Percentiles rank a stretch among this genome's conserved stretches.
Evolutionary conservation across 305 asterid species (phyloP).

Genomic region (Solanum hybrid): DNA sequence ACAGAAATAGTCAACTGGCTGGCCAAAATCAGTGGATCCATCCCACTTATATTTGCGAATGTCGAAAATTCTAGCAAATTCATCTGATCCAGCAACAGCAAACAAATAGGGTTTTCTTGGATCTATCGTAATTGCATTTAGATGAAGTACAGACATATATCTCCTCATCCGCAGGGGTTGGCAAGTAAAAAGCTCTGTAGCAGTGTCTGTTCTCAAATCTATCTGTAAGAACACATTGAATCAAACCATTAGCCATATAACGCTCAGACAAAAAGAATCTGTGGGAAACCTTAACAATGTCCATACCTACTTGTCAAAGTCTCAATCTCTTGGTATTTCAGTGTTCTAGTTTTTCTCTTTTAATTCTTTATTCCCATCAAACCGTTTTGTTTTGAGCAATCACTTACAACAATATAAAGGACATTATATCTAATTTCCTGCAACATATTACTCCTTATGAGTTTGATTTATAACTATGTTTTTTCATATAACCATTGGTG

Average conservation of each 20-base stretch:
- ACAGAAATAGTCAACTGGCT: conserved; percentile 69
- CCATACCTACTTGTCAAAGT: neutral
- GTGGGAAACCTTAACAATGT: neutral
- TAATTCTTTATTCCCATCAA: neutral
- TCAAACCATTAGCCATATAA: conserved; percentile 7
- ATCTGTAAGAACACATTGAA: conserved; percentile 33
- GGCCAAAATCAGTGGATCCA: conserved; percentile 56
- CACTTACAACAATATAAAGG: neutral
- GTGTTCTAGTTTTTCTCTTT: neutral
- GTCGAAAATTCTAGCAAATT: conserved; percentile 76
- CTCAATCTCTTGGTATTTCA: neutral
- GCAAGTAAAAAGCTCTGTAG: conserved; percentile 68
- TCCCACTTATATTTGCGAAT: conserved; percentile 70
- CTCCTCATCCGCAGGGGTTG: conserved; percentile 28
- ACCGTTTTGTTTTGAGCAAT: neutral
- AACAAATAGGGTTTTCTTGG: conserved; percentile 81
- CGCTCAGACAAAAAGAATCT: neutral
- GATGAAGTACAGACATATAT: conserved; percentile 25
- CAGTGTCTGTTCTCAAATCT: conserved; percentile 71
- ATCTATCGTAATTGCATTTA: conserved; percentile 75
- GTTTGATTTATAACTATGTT: neutral
- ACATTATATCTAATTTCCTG: neutral
- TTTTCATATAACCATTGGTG: neutral
- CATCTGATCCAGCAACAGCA: conserved; percentile 85
- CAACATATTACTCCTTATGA: neutral